phyloP scores from a whole-genome alignment of 2,329 filamentous ascomycete species.

The Fusarium globosum region DNA sequence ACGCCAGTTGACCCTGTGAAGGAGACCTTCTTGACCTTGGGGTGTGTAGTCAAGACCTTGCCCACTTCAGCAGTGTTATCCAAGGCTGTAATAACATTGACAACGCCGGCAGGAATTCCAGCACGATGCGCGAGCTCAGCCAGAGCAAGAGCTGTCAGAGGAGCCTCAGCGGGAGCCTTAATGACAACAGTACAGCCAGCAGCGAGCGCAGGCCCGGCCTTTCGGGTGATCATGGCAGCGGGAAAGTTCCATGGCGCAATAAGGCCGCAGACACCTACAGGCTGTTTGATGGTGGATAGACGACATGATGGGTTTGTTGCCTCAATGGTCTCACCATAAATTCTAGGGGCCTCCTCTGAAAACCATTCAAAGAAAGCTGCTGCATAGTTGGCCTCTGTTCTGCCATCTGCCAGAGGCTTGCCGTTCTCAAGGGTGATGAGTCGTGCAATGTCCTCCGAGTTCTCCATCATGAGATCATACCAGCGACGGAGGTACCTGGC shows the following conservation, averaged over 20 bases:
- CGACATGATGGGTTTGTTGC: conserved; percentile 70
- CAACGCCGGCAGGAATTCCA: conserved; percentile 86
- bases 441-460: conserved; percentile 72
- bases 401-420: conserved; percentile 72
- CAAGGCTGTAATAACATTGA: conserved; percentile 84
- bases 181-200: conserved; percentile 82
- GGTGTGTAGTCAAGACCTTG: conserved; percentile 57
- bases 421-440: conserved; percentile 79
- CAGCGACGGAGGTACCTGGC: conserved; percentile 71
- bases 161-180: conserved; percentile 90
- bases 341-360: conserved; percentile 70
- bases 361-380: conserved; percentile 74
- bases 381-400: conserved; percentile 67
- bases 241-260: conserved; percentile 68
- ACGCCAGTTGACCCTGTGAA: conserved; percentile 72
- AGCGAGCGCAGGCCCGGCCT: conserved; percentile 66
- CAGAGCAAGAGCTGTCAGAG: conserved; percentile 85
- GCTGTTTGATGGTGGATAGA: conserved; percentile 48
- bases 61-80: conserved; percentile 84
- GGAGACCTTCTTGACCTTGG: conserved; percentile 72
- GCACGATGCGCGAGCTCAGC: conserved; percentile 86
- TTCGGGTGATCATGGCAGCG: conserved; percentile 62
- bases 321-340: conserved; percentile 59
- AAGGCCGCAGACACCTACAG: conserved; percentile 51
- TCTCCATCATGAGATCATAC: conserved; percentile 74